Evolutionary conservation across 2,329 filamentous ascomycete genomes (phyloP).

Genomic region (Aspergillus uvarum): DNA sequence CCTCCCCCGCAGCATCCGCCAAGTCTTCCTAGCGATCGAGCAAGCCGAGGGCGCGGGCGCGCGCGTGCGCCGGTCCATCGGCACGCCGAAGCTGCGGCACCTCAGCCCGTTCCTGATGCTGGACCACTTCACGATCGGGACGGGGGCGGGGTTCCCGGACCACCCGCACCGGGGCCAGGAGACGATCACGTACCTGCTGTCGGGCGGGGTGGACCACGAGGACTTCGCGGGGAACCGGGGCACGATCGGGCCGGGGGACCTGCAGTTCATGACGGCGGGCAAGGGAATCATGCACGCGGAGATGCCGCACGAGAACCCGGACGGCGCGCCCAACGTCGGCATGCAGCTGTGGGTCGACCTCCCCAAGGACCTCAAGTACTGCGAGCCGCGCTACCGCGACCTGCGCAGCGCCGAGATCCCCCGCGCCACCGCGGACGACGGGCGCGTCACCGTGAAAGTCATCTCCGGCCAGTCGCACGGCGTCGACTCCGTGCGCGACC

Average conservation of each 20-base stretch:
- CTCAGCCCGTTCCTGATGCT: slow-evolving; percentile 95
- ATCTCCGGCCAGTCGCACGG: slow-evolving; percentile 84
- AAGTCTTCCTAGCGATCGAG: slow-evolving; percentile 80
- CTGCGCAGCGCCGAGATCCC: slow-evolving; percentile 78
- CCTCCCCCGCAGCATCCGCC: slow-evolving; percentile 71
- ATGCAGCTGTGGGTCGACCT: slow-evolving; percentile 96
- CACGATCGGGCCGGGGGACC: slow-evolving; percentile 79
- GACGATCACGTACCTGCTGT: slow-evolving; percentile 85
- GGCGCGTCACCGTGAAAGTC: slow-evolving; percentile 78
- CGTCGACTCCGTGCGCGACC: slow-evolving; percentile 80
- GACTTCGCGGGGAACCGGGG: slow-evolving; percentile 86
- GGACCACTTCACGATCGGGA: slow-evolving; percentile 80
- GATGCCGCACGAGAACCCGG: slow-evolving; percentile 79
- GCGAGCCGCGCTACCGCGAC: slow-evolving; percentile 91
- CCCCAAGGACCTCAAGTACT: slow-evolving; percentile 75
- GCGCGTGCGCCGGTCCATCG: slow-evolving; percentile 80
- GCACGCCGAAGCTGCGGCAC: slow-evolving; percentile 77
- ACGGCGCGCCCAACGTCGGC: slow-evolving; percentile 76
- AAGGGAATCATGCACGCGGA: slow-evolving; percentile 91
- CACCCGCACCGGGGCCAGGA: slow-evolving; percentile 83
- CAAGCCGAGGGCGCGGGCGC: slow-evolving; percentile 88
- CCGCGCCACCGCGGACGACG: slow-evolving; percentile 66
- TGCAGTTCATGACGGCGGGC: slow-evolving; percentile 98
- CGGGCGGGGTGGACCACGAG: slow-evolving; percentile 84
- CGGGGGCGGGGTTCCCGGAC: slow-evolving; percentile 85